Conservation (phyloP, 805 yeast species). For the Candida glaebosa region DNA sequence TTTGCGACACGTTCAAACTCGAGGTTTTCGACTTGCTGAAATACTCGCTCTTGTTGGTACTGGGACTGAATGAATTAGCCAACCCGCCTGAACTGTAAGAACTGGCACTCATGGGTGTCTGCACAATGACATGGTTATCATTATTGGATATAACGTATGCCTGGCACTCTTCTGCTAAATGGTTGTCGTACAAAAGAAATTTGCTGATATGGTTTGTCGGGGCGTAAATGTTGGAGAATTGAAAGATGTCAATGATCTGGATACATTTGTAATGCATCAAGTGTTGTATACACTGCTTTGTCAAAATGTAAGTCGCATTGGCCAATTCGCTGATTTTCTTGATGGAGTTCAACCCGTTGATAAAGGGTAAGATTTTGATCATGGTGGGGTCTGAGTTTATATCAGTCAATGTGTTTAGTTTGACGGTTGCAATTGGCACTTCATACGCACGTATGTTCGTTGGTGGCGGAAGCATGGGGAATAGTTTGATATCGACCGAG, state of each 20-base stretch:
- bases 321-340: slow-evolving; percentile 73
- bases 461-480: slow-evolving; percentile 83
- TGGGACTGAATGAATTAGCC: slow-evolving; percentile 1
- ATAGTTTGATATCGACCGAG: slow-evolving; percentile 88
- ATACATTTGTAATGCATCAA: slow-evolving; percentile 86
- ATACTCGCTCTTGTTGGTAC: slow-evolving; percentile 6
- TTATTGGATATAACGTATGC: slow-evolving; percentile 57
- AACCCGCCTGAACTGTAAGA: not conserved
- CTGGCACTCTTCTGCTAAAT: slow-evolving; percentile 79
- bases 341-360: slow-evolving; percentile 85
- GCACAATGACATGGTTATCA: not conserved
- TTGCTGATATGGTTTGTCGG: slow-evolving; percentile 74
- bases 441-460: slow-evolving; percentile 73
- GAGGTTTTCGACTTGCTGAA: slow-evolving; percentile 5
- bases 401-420: slow-evolving; percentile 68
- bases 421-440: slow-evolving; percentile 90
- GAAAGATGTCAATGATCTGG: slow-evolving; percentile 80
- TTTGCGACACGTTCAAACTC: not conserved
- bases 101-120: slow-evolving; percentile 4
- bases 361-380: slow-evolving; percentile 79
- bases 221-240: slow-evolving; percentile 83
- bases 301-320: slow-evolving; percentile 72
- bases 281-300: slow-evolving; percentile 87
- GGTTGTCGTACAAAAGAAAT: slow-evolving; percentile 55
- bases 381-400: slow-evolving; percentile 97